Base-by-base conservation (phyloP, 768 basidiomycete species). In the Podaxis sp. region DNA sequence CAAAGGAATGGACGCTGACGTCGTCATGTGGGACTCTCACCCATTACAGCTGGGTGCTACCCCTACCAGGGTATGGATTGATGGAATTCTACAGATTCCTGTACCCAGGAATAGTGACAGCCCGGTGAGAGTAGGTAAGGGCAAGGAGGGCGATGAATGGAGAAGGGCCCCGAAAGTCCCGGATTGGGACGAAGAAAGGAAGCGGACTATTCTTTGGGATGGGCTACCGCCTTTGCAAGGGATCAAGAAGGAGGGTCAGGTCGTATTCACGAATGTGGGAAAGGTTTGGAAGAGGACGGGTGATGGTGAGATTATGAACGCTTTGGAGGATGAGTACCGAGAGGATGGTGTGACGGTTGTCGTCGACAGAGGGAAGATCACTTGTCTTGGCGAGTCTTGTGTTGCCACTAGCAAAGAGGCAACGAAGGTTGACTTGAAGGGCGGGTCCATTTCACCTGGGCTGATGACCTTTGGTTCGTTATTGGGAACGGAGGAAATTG, bases 11-110 rank as follows among this genome's bases (percentile, higher is more conserved):
- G 83, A 84, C 63, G 82, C 82, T 53, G 88, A 93, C 69, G 70
- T 91, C n/a, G 89, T 92, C 6, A 72, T 93, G 40, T 89, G 87
- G 88, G 85, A 89, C 67, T 85, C 84, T 2, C 89, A 92, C 73
- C 93, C 93, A 1, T 79, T 94, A 29, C 79, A 80, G 29, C 75
- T 91, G 22, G 91, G 88, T 58, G 87, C 92, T 2, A 91, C 89
- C 0, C 93, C 92, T 0, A 70, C 77, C 12, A 85, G 87, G 61
- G 85, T 91, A 27, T 96, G 88, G 80, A 91, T 96, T 66, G 94
- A 97, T 71, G 94, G 94, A 1, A 86, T 93, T 61, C 70, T 85
- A 3, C 93, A 96, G 68, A 79, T 90, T 55, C 78, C 78, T 52
- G 72, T 76, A n/a, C 80, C 80, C 17, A 67, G 74, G 4, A 76